These are phyloP conservation scores for Naematelia encephala DNA, from an alignment of 768 basidiomycete genomes.

Conservation along the genomic window DNA sequence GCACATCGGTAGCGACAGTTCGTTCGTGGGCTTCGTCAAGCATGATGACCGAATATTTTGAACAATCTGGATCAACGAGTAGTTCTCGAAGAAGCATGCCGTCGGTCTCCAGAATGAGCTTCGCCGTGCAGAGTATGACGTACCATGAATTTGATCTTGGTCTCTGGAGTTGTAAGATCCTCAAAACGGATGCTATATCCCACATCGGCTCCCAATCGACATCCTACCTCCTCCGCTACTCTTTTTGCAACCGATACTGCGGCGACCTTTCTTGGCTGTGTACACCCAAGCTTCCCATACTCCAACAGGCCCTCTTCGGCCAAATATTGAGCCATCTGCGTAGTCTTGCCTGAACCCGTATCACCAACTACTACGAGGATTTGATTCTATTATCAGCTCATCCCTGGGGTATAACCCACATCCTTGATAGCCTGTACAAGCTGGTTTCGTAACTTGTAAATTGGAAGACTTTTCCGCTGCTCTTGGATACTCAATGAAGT, in stretches of 20 bases:
- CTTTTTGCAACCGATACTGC: constrained; percentile 99
- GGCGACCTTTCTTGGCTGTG: constrained; percentile 97
- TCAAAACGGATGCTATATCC: constrained; percentile 99
- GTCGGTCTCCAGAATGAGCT: constrained; percentile 61
- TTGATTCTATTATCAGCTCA: constrained; percentile 65
- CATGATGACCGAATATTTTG: constrained; percentile 92
- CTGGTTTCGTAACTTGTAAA: constrained; percentile 88
- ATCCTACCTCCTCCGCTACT: constrained; percentile 97
- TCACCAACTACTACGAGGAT: constrained; percentile 97
- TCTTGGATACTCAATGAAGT: constrained; percentile 87
- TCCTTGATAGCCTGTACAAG: constrained; percentile 84
- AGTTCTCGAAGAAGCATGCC: constrained; percentile 98
- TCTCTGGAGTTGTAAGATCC: constrained; percentile 97
- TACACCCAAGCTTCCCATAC: constrained; percentile 86
- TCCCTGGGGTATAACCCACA: constrained; percentile 56
- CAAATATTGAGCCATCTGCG: constrained; percentile 97
- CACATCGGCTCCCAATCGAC: constrained; percentile 93
- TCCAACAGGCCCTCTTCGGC: constrained; percentile 93
- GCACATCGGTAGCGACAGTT: constrained; percentile 95
- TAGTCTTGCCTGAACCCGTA: constrained; percentile 98
- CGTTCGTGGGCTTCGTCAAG: constrained; percentile 98
- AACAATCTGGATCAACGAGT: constrained; percentile 89
- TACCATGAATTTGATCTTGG: constrained; percentile 96
- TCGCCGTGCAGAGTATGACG: constrained; percentile 8
- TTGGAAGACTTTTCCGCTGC: constrained; percentile 83